phyloP scores from a whole-genome alignment of 148 eudicot genomes.

The Arbutus unedo region DNA sequence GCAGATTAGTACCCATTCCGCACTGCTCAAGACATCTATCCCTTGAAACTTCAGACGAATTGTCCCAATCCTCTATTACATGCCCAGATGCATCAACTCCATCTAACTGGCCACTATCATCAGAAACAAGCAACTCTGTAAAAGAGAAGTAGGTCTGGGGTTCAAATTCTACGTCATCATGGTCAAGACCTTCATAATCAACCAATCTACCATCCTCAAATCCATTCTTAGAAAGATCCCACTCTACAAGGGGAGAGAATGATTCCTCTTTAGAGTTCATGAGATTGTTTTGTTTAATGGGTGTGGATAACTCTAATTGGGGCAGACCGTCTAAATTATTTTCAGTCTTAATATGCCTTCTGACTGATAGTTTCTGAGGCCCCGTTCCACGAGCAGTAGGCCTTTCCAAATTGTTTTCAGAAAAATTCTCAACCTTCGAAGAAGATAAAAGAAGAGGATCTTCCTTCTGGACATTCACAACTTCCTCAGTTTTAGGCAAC shows the following conservation, averaged over 20 bases:
- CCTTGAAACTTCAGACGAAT: slow-evolving; percentile 27
- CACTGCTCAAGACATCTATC: slow-evolving; percentile 32
- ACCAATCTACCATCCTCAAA: slow-evolving; percentile 36
- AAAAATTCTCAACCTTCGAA: slow-evolving; percentile 40
- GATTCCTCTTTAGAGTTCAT: slow-evolving; percentile 21
- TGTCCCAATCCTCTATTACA: slow-evolving; percentile 31
- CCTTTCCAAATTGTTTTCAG: slow-evolving; percentile 29
- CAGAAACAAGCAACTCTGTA: slow-evolving; percentile 70
- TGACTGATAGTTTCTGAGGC: slow-evolving; percentile 44
- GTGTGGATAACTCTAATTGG: slow-evolving; percentile 33
- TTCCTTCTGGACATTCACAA: slow-evolving; percentile 27
- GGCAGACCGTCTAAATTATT: slow-evolving; percentile 29
- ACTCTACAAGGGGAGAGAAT: slow-evolving; percentile 37
- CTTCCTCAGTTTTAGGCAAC: slow-evolving; percentile 40
- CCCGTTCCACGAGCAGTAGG: slow-evolving; percentile 30
- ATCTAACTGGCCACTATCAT: slow-evolving; percentile 47
- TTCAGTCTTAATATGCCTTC: slow-evolving; percentile 65
- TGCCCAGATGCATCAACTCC: slow-evolving; percentile 33
- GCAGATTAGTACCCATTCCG: slow-evolving; percentile 22
- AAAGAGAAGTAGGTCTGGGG: slow-evolving; percentile 96
- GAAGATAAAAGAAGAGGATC: slow-evolving; percentile 41
- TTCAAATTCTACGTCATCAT: slow-evolving; percentile 64
- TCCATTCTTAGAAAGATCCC: slow-evolving; percentile 51
- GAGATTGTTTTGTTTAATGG: slow-evolving; percentile 25
- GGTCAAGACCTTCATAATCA: slow-evolving; percentile 44